These are phyloP conservation scores for Grammothele lineata DNA, from an alignment of 768 basidiomycete genomes.

Conservation along the genomic window DNA sequence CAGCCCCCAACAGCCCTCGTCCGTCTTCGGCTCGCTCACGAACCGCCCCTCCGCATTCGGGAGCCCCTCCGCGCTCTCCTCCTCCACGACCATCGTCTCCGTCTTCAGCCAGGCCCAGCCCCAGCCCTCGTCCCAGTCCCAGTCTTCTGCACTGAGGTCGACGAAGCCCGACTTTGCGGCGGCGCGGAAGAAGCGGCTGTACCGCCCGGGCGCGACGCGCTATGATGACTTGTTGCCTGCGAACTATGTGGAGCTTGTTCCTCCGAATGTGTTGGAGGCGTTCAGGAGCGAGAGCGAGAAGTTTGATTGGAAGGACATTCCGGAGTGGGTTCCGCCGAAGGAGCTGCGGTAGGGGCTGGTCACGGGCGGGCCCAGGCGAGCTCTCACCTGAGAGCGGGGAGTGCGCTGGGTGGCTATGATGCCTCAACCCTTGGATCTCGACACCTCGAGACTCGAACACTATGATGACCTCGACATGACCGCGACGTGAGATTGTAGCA, in stretches of 20 bases:
- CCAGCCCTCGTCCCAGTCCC: not conserved
- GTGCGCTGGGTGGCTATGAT: too few relatives aligned
- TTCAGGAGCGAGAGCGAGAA: conserved; percentile 40
- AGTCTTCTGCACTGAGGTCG: not conserved
- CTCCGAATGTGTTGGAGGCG: conserved; percentile 44
- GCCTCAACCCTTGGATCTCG: too few relatives aligned
- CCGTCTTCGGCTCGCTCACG: conserved; percentile 19
- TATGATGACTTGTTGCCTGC: conserved; percentile 54
- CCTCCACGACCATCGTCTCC: conserved; percentile 4
- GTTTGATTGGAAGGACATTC: conserved; percentile 69
- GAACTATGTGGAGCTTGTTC: conserved; percentile 56
- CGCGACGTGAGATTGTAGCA: too few relatives aligned
- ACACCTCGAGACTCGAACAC: too few relatives aligned
- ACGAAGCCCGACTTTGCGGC: conserved; percentile 31
- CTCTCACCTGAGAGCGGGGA: too few relatives aligned
- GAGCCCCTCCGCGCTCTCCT: conserved; percentile 3
- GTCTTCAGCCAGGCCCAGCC: too few relatives aligned
- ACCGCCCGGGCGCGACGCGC: conserved; percentile 45
- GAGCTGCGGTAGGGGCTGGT: conserved; percentile 34
- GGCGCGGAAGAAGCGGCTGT: conserved; percentile 27
- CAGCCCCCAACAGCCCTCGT: conserved; percentile 23
- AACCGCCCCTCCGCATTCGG: conserved; percentile 4
- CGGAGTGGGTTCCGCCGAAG: conserved; percentile 70
- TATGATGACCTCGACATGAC: too few relatives aligned
- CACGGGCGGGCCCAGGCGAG: not conserved